These are phyloP conservation scores for Hypoxylon fuscum DNA, from an alignment of 495 filamentous ascomycete genomes.

Conservation along the genomic window DNA sequence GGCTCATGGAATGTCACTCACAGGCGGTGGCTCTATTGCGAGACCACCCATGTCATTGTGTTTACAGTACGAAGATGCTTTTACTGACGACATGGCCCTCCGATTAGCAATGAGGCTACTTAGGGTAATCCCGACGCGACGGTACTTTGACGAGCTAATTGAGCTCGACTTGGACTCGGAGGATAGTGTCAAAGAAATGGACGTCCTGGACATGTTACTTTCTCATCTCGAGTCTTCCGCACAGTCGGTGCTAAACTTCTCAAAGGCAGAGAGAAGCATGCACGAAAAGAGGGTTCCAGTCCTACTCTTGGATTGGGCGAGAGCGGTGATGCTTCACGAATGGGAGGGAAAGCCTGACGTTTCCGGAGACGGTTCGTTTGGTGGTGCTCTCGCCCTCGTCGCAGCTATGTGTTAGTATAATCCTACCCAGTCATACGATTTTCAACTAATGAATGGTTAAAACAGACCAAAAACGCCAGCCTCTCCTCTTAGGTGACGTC, in stretches of 20 bases:
- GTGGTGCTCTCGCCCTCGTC: constrained; percentile 78
- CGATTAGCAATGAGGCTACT: constrained; percentile 61
- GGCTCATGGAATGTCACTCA: constrained; percentile 53
- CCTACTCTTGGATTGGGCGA: constrained; percentile 79
- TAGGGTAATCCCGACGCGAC: constrained; percentile 58
- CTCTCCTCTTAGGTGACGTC: constrained; percentile 69
- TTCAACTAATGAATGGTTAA: constrained; percentile 29
- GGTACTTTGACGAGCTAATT: constrained; percentile 56
- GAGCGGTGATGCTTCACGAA: constrained; percentile 75
- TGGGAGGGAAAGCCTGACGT: constrained; percentile 82
- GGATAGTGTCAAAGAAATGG: constrained; percentile 44
- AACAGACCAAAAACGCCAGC: constrained; percentile 66
- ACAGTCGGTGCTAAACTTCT: constrained; percentile 54
- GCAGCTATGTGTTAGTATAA: constrained; percentile 70
- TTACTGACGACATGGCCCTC: constrained; percentile 60
- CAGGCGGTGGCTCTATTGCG: constrained; percentile 46
- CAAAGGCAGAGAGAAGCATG: constrained; percentile 54
- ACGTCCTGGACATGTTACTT: constrained; percentile 57
- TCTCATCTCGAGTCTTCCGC: constrained; percentile 57
- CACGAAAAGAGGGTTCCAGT: constrained; percentile 64
- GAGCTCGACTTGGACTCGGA: constrained; percentile 43
- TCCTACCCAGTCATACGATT: neutral
- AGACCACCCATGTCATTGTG: constrained; percentile 55
- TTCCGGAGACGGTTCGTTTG: constrained; percentile 69
- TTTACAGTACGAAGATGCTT: constrained; percentile 65